Evolutionary conservation across 2,329 filamentous ascomycete species (phyloP).

Genomic region (Penicillium sp.): DNA sequence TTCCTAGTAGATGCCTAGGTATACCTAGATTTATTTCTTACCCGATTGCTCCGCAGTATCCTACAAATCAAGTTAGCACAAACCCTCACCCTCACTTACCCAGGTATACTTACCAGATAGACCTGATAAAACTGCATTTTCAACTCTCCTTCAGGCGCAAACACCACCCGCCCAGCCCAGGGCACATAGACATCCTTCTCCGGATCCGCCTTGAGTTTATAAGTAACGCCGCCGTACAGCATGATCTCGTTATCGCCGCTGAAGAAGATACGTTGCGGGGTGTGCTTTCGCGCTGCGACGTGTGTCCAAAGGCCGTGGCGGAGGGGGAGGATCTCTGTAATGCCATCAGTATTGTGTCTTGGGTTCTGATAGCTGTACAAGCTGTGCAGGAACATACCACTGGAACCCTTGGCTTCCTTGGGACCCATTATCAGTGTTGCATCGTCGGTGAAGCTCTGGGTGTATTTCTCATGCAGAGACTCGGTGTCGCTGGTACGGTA

Average conservation of each 20-base stretch:
- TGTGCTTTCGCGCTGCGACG: conserved; percentile 32
- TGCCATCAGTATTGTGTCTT: not conserved
- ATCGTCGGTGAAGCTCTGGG: conserved; percentile 31
- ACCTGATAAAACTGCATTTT: conserved; percentile 41
- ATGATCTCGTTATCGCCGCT: conserved; percentile 33
- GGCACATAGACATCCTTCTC: conserved; percentile 33
- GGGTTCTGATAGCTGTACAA: not conserved
- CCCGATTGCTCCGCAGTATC: conserved; percentile 33
- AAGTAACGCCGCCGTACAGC: conserved; percentile 36
- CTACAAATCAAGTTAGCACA: conserved; percentile 18
- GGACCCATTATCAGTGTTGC: conserved; percentile 38
- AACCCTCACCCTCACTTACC: not conserved
- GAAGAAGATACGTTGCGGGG: conserved; percentile 30
- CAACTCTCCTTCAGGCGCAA: conserved; percentile 23
- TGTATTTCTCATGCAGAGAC: conserved; percentile 33
- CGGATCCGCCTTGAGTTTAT: conserved; percentile 29
- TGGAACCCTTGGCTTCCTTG: conserved; percentile 30
- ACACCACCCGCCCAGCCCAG: conserved; percentile 37
- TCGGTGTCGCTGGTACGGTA: conserved; percentile 36
- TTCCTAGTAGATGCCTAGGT: no score
- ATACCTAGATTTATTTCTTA: conserved; percentile 24
- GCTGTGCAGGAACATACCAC: conserved; percentile 22
- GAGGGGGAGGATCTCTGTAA: conserved; percentile 31
- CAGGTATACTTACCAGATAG: conserved; percentile 32
- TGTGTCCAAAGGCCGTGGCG: conserved; percentile 37